Percentiles rank a stretch among this genome's conserved stretches.
phyloP scores from a whole-genome alignment of 306 rosid genomes.

The Lagenaria siceraria region DNA sequence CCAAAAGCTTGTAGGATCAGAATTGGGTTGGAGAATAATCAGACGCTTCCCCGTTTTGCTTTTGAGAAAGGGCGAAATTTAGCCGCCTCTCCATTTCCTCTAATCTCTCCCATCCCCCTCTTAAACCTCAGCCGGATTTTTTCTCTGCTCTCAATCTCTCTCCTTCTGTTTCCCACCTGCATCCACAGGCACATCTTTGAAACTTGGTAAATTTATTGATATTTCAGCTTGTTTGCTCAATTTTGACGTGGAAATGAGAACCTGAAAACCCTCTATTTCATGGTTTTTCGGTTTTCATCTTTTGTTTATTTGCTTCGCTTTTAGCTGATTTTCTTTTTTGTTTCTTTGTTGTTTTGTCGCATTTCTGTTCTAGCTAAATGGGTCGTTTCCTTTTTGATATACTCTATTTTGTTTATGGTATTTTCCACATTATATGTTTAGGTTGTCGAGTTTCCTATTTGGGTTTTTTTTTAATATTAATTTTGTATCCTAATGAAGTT shows the following conservation, averaged over 20 bases:
- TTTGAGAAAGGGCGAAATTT: conserved; percentile 16
- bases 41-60: not conserved
- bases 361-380: not conserved
- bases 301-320: not conserved
- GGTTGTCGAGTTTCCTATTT: not conserved
- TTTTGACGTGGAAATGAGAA: not conserved
- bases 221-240: not conserved
- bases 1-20: not conserved
- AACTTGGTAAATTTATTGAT: not conserved
- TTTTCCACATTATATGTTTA: not conserved
- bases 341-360: not conserved
- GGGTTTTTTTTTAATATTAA: not conserved
- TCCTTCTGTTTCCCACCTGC: not conserved
- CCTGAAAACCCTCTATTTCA: not conserved
- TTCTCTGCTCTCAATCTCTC: not conserved
- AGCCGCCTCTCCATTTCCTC: conserved; percentile 43
- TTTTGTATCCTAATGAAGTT: not conserved
- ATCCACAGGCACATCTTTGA: not conserved
- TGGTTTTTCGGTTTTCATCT: not conserved
- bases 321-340: not conserved
- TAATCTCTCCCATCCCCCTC: conserved; percentile 7
- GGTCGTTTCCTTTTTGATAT: not conserved
- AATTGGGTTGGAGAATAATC: not conserved
- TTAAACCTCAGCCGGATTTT: conserved; percentile 12
- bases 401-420: not conserved